A percentile compares a stretch with the other conserved stretches of the same genome.
Conservation (phyloP, 352 stramenopile species). For the Globisporangium heterothallicum region DNA sequence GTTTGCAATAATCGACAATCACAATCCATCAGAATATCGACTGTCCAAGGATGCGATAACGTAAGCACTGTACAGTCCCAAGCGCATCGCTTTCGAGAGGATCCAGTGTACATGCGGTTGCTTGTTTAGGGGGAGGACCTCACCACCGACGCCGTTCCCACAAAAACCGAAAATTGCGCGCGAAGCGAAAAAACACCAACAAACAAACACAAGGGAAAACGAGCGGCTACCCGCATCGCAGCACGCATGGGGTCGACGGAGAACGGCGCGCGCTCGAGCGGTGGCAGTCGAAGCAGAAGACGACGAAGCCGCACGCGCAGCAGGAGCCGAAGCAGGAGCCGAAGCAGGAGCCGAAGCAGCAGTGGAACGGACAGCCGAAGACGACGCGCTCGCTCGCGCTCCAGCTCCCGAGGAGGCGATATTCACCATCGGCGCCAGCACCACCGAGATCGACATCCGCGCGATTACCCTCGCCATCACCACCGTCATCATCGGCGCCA, state of each 20-base stretch:
- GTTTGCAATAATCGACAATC: too few species aligned
- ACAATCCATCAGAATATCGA: too few species aligned
- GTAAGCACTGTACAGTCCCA: too few species aligned
- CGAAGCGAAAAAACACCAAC: background rate
- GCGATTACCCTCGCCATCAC: background rate
- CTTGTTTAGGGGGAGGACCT: too few species aligned
- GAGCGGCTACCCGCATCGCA: background rate
- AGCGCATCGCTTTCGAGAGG: too few species aligned
- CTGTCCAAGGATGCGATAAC: too few species aligned
- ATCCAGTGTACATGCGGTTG: too few species aligned
- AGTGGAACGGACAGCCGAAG: background rate
- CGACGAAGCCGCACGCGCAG: background rate
- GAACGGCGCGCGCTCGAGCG: background rate
- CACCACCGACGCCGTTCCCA: too few species aligned
- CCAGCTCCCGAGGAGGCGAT: background rate
- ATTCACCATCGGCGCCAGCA: too few species aligned
- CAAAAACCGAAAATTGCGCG: background rate
- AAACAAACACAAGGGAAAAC: background rate
- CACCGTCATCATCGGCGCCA: background rate
- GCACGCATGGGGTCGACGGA: background rate
- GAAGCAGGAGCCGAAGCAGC: too few species aligned
- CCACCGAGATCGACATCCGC: background rate
- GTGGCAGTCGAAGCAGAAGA: background rate
- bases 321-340: background rate
- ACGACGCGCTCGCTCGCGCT: background rate